A percentile compares a stretch with the other conserved stretches of the same genome.
Evolutionary conservation across 495 filamentous ascomycete genomes (phyloP).

Genomic region (Penicillium maclennaniae): DNA sequence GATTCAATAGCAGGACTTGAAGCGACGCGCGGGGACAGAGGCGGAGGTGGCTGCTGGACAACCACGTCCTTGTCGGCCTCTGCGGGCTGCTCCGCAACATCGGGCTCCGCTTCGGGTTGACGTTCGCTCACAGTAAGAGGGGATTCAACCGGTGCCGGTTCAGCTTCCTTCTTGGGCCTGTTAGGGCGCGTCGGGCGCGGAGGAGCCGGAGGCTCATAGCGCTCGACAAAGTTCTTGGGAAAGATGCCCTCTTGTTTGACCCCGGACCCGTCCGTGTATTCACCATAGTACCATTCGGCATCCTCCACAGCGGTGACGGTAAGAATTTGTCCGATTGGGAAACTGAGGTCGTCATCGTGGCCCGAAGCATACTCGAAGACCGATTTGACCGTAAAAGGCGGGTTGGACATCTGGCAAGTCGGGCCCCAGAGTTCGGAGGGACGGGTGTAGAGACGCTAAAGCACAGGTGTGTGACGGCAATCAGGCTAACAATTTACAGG

Average conservation of each 20-base stretch:
- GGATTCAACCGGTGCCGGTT: slow-evolving; percentile 37
- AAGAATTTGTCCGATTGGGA: slow-evolving; percentile 80
- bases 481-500: slow-evolving; percentile 20
- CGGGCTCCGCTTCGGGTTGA: slow-evolving; percentile 36
- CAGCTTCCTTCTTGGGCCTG: slow-evolving; percentile 70
- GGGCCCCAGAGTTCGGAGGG: slow-evolving; percentile 20
- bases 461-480: slow-evolving; percentile 16
- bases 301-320: slow-evolving; percentile 91
- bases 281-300: slow-evolving; percentile 90
- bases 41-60: slow-evolving; percentile 41
- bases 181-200: slow-evolving; percentile 70
- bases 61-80: slow-evolving; percentile 26
- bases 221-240: slow-evolving; percentile 95
- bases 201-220: slow-evolving; percentile 85
- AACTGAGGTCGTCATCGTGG: slow-evolving; percentile 93
- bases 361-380: slow-evolving; percentile 86
- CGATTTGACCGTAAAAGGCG: slow-evolving; percentile 90
- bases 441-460: slow-evolving; percentile 22
- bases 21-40: slow-evolving; percentile 24
- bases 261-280: slow-evolving; percentile 75
- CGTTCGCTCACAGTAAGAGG: slow-evolving; percentile 25
- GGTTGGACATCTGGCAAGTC: slow-evolving; percentile 61
- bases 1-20: slow-evolving; percentile 19
- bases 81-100: slow-evolving; percentile 32
- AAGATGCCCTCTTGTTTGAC: slow-evolving; percentile 83